Evolutionary conservation across 2,329 filamentous ascomycete species (phyloP), one percentile per base, ranked within the genome.

Genomic region (Ophidiomyces ophidiicola): DNA sequence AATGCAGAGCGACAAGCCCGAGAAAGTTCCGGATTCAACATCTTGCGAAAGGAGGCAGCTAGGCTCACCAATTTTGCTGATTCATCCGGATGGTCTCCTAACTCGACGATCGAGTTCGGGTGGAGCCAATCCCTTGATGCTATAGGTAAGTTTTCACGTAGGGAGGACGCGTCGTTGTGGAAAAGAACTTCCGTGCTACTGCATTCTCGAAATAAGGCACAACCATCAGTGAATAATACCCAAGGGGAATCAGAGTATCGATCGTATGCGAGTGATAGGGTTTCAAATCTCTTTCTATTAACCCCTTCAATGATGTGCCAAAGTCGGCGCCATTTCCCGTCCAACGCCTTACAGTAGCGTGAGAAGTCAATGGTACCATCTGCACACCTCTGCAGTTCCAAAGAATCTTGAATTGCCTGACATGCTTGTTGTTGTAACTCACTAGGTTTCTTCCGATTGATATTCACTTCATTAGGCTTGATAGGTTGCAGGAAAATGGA

Each of bases 261-360:
- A 52, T 96, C 90, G 40, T 83, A 77, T 0, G 78, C 74, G 31
- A 96, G 66, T 1, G 82, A 78, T 31, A 96, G 62, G 0, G 83
- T 80, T 53, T 94, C 87, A 12, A 82, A 80, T 52, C 87, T 73
- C 52, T 84, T 80, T 52, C 82, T 86, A 55, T 96, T 86, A 28
- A 98, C 66, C 55, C 94, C 87, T 8, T 82, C 70, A 12, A 93
- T 71, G 12, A 96, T 70, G 21, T 86, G 78, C 64, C 86, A 94
- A 59, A 93, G 93, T 36, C 82, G 76, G 46, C 82, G 77, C 90
- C 90, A 98, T 57, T 94, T 86, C 7, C 74, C 71, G 53, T 90
- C 81, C 38, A 80, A 78, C 21, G 83, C 78, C 23, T 69, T 66
- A 41, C 81, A 73, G 55, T 87, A 90, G 42, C 78, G 71, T 17